Evolutionary conservation across 1,284 basidiomycete genomes (phyloP).

Genomic region (Gymnopus androsaceus): DNA sequence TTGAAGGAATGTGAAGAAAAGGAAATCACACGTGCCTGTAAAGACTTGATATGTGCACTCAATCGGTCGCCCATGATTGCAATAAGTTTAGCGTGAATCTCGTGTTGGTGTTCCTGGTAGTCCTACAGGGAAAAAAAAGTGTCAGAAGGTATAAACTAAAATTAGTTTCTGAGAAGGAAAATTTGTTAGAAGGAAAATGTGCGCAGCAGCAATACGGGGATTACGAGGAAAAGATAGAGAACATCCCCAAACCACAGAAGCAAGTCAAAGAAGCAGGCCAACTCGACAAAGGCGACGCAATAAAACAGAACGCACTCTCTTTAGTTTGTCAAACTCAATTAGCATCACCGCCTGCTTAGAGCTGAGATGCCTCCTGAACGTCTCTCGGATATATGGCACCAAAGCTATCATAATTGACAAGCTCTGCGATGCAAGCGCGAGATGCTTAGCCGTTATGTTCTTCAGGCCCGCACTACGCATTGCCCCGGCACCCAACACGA

Average conservation of each 20-base stretch:
- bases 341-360: slow-evolving; percentile 95
- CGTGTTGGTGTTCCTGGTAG: slow-evolving; percentile 98
- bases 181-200: too few species aligned
- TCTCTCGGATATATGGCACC: slow-evolving; percentile 94
- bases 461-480: slow-evolving; percentile 97
- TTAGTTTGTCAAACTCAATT: slow-evolving; percentile 97
- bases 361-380: slow-evolving; percentile 89
- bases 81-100: slow-evolving; percentile 96
- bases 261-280: not conserved
- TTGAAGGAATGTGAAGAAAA: slow-evolving; percentile 1
- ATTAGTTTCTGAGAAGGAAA: not conserved
- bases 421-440: slow-evolving; percentile 93
- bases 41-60: slow-evolving; percentile 79
- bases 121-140: slow-evolving; percentile 53
- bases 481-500: slow-evolving; percentile 95
- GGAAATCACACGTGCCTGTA: slow-evolving; percentile 55
- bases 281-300: slow-evolving; percentile 14
- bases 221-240: not conserved
- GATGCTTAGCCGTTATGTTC: slow-evolving; percentile 97
- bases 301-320: slow-evolving; percentile 64
- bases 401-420: slow-evolving; percentile 94
- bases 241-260: not conserved
- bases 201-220: not conserved
- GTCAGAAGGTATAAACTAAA: not conserved
- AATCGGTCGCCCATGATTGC: slow-evolving; percentile 98